Evolutionary conservation across 129 eudicot genomes (phyloP), one percentile per base, ranked within the genome.

Genomic region (Flaveria sonorensis): DNA sequence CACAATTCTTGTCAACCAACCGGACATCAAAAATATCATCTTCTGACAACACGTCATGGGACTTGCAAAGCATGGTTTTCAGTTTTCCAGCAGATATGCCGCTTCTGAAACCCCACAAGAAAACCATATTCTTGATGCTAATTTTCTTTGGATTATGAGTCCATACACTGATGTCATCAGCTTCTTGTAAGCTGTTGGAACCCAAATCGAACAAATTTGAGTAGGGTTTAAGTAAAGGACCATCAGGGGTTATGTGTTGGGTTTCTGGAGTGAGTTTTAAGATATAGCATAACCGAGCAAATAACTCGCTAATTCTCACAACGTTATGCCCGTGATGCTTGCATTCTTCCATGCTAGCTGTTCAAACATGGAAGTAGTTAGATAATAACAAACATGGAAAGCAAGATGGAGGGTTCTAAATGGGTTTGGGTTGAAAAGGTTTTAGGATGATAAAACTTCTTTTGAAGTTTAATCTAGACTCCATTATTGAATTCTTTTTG

Each of bases 31-130:
- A 91, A 14, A 82, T 83, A 68, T 81, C 76, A 6, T 88, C 92
- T 68, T 78, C 76, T 0, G 86, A 72, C 73, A 89, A 78, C 48
- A 77, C 80, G 40, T 86, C 79, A 30, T 85, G 88, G 55, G 87
- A 87, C 62, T 62, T 79, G 48, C 30, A 32, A 39, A 95, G 89
- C 62, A 86, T 73, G 75, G 28, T 77, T 76, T 87, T 89, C 72
- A 95, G 84, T 71, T 62, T 84, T 68, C 73, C 80, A 3, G 89
- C 86, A n/a, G 99, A 87, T 51, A 61, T 70, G 48, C 96, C 95
- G 15, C 78, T 43, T 70, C 78, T 73, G 66, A 95, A 95, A 28
- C 99, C 99, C 99, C 99, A 95, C 50, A 95, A 51, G 83, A 95
- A 95, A 43, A 89, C 92, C 62, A 95, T 53, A 75, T 86, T 80